Evolutionary conservation across 352 stramenopile genomes (phyloP).

Genomic region (Peronospora destructor): DNA sequence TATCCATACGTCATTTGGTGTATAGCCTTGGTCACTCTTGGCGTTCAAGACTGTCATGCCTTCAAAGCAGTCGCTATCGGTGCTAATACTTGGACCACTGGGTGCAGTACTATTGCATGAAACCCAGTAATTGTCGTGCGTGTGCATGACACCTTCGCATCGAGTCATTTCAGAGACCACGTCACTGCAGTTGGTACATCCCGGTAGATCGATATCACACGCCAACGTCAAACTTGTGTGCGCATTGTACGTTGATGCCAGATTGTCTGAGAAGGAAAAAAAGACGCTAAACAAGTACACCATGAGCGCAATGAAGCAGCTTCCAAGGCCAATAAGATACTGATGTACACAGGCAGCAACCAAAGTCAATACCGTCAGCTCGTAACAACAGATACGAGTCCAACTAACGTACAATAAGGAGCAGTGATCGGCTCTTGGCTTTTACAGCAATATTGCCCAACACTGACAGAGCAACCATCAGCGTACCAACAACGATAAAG

Average conservation of each 20-base stretch:
- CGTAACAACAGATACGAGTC: background rate
- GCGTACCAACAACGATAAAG: constrained; percentile 63
- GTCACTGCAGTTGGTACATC: constrained; percentile 76
- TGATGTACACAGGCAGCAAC: constrained; percentile 14
- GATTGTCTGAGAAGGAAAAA: constrained; percentile 52
- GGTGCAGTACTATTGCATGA: constrained; percentile 27
- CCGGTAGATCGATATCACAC: constrained; percentile 55
- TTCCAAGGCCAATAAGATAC: constrained; percentile 67
- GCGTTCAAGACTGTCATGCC: constrained; percentile 54
- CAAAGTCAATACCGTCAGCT: background rate
- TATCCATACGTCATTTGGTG: constrained; percentile 55
- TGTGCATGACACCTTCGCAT: constrained; percentile 41
- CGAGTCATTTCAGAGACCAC: constrained; percentile 17
- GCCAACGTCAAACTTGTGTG: constrained; percentile 42
- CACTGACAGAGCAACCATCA: constrained; percentile 56
- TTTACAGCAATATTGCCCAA: constrained; percentile 61
- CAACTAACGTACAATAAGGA: constrained; percentile 58
- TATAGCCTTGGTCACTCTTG: constrained; percentile 45
- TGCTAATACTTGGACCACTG: constrained; percentile 7
- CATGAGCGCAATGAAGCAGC: constrained; percentile 52
- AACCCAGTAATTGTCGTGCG: constrained; percentile 33
- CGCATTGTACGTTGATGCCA: constrained; percentile 47
- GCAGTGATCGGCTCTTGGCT: constrained; percentile 65
- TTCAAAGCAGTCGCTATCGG: constrained; percentile 29
- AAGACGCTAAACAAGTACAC: constrained; percentile 63